Percentiles rank a stretch among this genome's conserved stretches.
Evolutionary conservation across 768 basidiomycete genomes (phyloP).

Genomic region (Lentinula detonsa): DNA sequence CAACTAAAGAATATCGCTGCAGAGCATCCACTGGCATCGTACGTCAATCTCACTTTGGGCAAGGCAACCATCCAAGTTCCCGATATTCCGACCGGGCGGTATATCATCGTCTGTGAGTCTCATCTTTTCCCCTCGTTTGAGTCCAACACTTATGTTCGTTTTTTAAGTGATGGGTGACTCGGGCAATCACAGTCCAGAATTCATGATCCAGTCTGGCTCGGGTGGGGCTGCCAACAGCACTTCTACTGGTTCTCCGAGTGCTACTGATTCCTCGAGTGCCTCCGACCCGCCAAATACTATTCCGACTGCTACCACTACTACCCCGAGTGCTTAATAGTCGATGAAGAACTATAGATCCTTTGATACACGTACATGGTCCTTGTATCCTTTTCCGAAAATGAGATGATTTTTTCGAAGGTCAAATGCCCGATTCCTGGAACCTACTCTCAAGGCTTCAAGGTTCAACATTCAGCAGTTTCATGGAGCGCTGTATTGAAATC

Average conservation of each 20-base stretch:
- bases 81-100: slow-evolving; percentile 27
- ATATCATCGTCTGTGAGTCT: slow-evolving; percentile 46
- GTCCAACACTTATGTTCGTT: slow-evolving; percentile 1
- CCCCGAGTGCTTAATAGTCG: neutral
- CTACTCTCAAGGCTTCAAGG: neutral
- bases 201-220: slow-evolving; percentile 29
- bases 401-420: no score
- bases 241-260: neutral
- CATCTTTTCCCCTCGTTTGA: neutral
- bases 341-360: neutral
- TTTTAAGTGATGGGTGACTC: slow-evolving; percentile 48
- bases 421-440: neutral
- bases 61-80: slow-evolving; percentile 38
- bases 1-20: neutral
- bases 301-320: neutral
- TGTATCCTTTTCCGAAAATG: neutral
- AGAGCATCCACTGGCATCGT: slow-evolving; percentile 46
- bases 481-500: no score
- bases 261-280: neutral
- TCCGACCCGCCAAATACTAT: neutral
- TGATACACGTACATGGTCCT: neutral
- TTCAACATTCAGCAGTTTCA: neutral
- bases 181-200: slow-evolving; percentile 44
- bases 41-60: slow-evolving; percentile 40
- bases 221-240: neutral